Evolutionary conservation across 129 eudicot genomes (phyloP), one percentile per base, ranked within the genome.

Genomic region (Flaveria linearis): DNA sequence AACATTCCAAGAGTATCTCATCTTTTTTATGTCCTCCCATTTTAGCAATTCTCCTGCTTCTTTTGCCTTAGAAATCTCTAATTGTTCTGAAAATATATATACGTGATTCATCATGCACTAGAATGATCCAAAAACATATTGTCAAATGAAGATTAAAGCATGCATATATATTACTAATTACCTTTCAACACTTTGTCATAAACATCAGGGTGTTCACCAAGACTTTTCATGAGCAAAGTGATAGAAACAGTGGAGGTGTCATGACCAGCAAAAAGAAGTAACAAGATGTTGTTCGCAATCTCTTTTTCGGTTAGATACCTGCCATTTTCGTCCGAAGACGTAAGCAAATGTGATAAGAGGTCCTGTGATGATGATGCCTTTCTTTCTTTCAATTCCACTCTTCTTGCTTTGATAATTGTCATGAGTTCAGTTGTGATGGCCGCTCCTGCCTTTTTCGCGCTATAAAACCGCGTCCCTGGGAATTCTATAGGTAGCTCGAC

Each of bases 1-100:
- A 18, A 88, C 89, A 22, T 67, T 80, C 92, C 92, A 83, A 3
- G 93, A 70, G 81, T 88, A 88, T 84, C 55, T 85, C 93, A 88
- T 88, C 80, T 86, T 88, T 69, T 82, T 85, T 16, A 86, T 69
- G 53, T 88, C 90, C 23, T 85, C 83, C 90, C 92, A 85, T 26
- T 78, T 46, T 17, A 85, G 67, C 58, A 69, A 52, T 39, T 82
- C 85, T 50, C 84, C 86, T 25, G 7, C 51, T 71, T 22, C 80
- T 60, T 84, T 87, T 0, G 77, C 73, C 17, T 83, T 52, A 42
- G 49, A 79, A 22, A 88, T 85, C 22, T 86, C 90, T 45, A 60
- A 55, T 67, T 83, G 88, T 56, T 88, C 93, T 85, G 72, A 51
- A 22, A 14, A 16, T 0, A 20, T 20, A 20, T 20, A 20, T 7